Percentiles rank a stretch among this genome's conserved stretches.
Evolutionary conservation across 352 stramenopile species (phyloP).

Genomic region (Globisporangium orthogonon): DNA sequence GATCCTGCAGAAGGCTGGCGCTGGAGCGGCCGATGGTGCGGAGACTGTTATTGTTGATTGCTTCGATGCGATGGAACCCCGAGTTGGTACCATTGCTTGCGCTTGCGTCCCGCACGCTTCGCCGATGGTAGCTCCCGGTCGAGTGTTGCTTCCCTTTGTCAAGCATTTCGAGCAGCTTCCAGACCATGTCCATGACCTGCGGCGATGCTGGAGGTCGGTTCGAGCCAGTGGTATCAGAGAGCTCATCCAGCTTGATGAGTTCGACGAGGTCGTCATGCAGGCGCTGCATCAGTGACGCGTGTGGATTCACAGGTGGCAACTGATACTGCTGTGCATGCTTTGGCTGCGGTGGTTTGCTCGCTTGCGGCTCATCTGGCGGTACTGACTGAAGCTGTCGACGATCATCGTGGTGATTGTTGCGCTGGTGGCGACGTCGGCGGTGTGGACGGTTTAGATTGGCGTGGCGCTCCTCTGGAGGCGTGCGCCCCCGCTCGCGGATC

Average conservation of each 20-base stretch:
- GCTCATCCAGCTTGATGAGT: conserved; percentile 42
- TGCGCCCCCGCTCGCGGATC: conserved; percentile 40
- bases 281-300: conserved; percentile 23
- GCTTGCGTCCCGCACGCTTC: neutral
- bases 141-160: conserved; percentile 17
- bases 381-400: neutral
- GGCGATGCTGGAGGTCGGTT: neutral
- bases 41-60: neutral
- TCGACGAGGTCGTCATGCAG: conserved; percentile 44
- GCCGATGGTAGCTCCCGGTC: neutral
- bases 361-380: neutral
- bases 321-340: neutral
- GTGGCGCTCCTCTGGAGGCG: conserved; percentile 16
- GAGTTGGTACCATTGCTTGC: neutral
- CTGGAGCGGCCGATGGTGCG: neutral
- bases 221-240: conserved; percentile 1
- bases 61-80: neutral
- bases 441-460: neutral
- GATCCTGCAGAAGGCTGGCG: conserved; percentile 1
- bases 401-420: conserved; percentile 2
- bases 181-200: conserved; percentile 30
- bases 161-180: conserved; percentile 47
- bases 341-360: neutral
- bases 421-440: conserved; percentile 9
- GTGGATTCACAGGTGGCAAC: conserved; percentile 5